phyloP scores from a whole-genome alignment of 345 rosid genomes.

The Eutrema heterophyllum region DNA sequence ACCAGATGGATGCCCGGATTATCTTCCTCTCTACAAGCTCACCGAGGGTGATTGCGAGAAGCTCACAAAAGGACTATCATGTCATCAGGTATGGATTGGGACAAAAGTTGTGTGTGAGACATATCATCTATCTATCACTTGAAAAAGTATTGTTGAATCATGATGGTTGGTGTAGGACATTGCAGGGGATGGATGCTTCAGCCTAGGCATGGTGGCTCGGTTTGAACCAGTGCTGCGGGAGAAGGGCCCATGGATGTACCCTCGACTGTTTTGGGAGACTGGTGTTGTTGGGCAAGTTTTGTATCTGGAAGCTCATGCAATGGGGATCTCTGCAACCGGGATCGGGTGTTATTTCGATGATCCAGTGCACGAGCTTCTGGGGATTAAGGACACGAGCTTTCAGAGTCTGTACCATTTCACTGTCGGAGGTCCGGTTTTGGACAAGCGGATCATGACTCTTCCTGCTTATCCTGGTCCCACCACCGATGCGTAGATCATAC shows the following conservation, averaged over 20 bases:
- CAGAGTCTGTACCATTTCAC: constrained; percentile 90
- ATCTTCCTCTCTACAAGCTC: constrained; percentile 66
- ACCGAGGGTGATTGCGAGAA: constrained; percentile 50
- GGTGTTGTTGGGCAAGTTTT: constrained; percentile 86
- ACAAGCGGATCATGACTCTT: constrained; percentile 82
- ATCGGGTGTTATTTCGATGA: constrained; percentile 93
- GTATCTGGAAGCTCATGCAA: constrained; percentile 87
- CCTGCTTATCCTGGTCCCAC: constrained; percentile 88
- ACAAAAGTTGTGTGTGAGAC: too few relatives aligned
- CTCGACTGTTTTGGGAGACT: constrained; percentile 86
- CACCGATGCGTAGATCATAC: constrained; percentile 37
- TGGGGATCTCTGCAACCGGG: constrained; percentile 90
- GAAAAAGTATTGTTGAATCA: not conserved
- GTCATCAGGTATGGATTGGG: constrained; percentile 57
- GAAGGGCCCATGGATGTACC: constrained; percentile 82
- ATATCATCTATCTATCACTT: too few relatives aligned
- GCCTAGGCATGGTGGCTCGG: constrained; percentile 86
- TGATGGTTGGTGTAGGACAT: constrained; percentile 53
- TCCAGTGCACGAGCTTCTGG: constrained; percentile 83
- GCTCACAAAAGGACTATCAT: constrained; percentile 65
- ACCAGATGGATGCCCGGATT: constrained; percentile 75
- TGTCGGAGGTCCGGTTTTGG: constrained; percentile 71
- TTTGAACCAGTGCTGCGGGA: constrained; percentile 51
- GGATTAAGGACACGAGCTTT: constrained; percentile 53
- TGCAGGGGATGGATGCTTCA: constrained; percentile 90